phyloP scores from a whole-genome alignment of 2,329 filamentous ascomycete species.

The Trichoderma brevicompactum region DNA sequence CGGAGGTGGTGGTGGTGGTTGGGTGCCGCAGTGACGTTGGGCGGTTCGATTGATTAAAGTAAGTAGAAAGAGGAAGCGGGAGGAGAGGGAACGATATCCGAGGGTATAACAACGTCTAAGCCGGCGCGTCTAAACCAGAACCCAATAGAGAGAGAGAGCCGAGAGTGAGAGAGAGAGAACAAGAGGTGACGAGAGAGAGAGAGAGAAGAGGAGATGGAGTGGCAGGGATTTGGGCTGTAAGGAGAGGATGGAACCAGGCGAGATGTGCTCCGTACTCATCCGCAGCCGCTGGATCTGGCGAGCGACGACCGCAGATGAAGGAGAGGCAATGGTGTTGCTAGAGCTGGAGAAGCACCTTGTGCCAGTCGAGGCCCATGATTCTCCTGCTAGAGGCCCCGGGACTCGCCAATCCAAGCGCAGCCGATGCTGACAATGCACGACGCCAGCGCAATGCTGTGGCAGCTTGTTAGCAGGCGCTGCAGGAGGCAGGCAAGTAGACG shows the following conservation, averaged over 20 bases:
- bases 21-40: constrained; percentile 28
- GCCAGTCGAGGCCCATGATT: constrained; percentile 45
- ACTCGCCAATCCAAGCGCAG: constrained; percentile 28
- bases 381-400: constrained; percentile 28
- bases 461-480: constrained; percentile 10
- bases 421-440: constrained; percentile 28
- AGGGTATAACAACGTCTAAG: constrained; percentile 44
- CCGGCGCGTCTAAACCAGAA: constrained; percentile 47
- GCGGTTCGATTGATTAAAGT: constrained; percentile 33
- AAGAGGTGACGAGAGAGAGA: constrained; percentile 30
- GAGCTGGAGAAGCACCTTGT: constrained; percentile 33
- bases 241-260: constrained; percentile 23
- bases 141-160: constrained; percentile 34
- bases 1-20: constrained; percentile 16
- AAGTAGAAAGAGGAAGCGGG: constrained; percentile 36
- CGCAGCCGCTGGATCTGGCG: constrained; percentile 32
- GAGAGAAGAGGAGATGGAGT: constrained; percentile 31
- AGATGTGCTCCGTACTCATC: constrained; percentile 35
- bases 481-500: background rate
- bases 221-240: constrained; percentile 30
- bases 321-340: constrained; percentile 31
- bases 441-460: constrained; percentile 26
- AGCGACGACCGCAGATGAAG: constrained; percentile 19
- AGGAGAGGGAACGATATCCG: constrained; percentile 28
- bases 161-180: constrained; percentile 33